Evolutionary conservation across 345 rosid genomes (phyloP).

Genomic region (Microcos paniculata): DNA sequence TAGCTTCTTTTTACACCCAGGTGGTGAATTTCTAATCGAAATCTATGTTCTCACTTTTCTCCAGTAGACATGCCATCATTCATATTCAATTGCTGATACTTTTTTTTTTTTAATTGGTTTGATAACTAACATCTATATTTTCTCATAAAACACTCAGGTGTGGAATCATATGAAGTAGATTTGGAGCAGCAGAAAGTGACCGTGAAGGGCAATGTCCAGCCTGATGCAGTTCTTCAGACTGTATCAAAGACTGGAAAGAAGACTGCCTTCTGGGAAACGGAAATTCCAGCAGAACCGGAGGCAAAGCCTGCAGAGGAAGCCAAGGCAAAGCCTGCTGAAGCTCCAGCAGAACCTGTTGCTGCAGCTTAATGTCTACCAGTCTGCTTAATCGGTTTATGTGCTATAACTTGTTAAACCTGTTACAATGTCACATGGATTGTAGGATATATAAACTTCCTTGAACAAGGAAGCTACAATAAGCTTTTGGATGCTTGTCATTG

Average conservation of each 20-base stretch:
- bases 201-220: constrained; percentile 77
- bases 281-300: constrained; percentile 34
- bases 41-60: not conserved
- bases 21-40: not conserved
- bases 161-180: constrained; percentile 73
- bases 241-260: constrained; percentile 84
- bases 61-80: not conserved
- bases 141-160: constrained; percentile 44
- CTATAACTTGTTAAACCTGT: not conserved
- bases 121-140: not conserved
- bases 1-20: not conserved
- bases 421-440: not conserved
- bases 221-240: constrained; percentile 73
- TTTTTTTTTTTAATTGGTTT: not conserved
- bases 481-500: not conserved
- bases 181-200: constrained; percentile 82
- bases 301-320: not conserved
- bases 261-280: constrained; percentile 78
- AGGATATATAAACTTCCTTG: not conserved
- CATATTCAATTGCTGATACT: not conserved
- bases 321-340: not conserved
- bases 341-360: not conserved
- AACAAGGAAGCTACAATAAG: constrained; percentile 11
- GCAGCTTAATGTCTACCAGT: not conserved
- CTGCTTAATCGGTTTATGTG: not conserved